Conservation (phyloP, 2,329 filamentous ascomycete genomes). For the Sarocladiaceae sp. region DNA sequence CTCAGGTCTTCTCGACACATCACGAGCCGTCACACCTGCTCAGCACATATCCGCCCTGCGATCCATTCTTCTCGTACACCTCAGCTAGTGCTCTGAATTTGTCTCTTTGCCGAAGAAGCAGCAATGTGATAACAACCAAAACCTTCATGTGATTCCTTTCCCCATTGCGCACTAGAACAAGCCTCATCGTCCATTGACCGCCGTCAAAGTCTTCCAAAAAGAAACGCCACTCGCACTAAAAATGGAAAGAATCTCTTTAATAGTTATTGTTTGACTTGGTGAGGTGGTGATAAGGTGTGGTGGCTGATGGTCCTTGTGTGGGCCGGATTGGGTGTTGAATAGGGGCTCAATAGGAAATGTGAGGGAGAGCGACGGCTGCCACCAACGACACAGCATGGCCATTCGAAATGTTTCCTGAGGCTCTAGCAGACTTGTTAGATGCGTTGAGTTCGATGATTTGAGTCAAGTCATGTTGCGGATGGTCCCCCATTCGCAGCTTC, state of each 20-base stretch:
- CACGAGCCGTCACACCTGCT: too few species aligned
- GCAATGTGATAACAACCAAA: too few species aligned
- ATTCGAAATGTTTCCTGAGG: background rate
- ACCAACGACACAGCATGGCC: background rate
- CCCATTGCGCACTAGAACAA: too few species aligned
- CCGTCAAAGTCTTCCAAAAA: background rate
- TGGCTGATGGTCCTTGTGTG: background rate
- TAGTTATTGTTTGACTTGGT: background rate
- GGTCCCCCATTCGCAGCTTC: too few species aligned
- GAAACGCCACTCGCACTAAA: background rate
- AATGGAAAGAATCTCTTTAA: background rate
- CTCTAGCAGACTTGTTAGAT: background rate
- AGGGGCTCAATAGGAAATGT: background rate
- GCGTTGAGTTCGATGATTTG: background rate
- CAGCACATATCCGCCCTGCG: too few species aligned
- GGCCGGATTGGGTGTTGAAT: conserved; percentile 3
- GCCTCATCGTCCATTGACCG: background rate
- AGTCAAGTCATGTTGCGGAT: too few species aligned
- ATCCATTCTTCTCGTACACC: too few species aligned
- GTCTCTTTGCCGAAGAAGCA: too few species aligned
- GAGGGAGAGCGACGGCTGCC: background rate
- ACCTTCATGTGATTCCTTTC: too few species aligned
- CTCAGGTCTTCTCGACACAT: too few species aligned
- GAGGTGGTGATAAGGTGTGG: background rate
- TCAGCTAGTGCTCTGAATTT: too few species aligned